phyloP scores from a whole-genome alignment of 1,284 basidiomycete species.

The Pulveroboletus sp. region DNA sequence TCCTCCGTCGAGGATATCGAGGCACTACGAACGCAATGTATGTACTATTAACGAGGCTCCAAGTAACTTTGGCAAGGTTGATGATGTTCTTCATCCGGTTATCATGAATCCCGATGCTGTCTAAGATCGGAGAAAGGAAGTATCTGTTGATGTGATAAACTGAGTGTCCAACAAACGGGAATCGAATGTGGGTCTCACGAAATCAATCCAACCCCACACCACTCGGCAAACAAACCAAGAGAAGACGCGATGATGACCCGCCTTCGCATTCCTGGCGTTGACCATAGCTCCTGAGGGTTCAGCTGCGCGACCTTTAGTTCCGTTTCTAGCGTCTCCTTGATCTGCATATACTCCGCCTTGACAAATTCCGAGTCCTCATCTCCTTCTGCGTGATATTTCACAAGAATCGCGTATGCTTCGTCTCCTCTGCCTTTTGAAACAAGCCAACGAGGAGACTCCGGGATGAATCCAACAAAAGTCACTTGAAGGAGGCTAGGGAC shows the following conservation, averaged over 20 bases:
- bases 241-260: constrained; percentile 5
- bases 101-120: constrained; percentile 18
- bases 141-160: not conserved
- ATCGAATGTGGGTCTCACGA: not conserved
- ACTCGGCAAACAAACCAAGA: constrained; percentile 51
- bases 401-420: constrained; percentile 32
- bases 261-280: constrained; percentile 8
- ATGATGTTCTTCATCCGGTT: constrained; percentile 15
- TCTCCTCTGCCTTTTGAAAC: constrained; percentile 51
- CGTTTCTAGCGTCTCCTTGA: constrained; percentile 32
- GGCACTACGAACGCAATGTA: constrained; percentile 3
- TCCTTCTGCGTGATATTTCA: constrained; percentile 23
- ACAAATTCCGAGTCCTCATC: constrained; percentile 19
- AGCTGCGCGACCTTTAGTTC: not conserved
- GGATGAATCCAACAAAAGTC: constrained; percentile 49
- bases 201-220: constrained; percentile 23
- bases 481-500: constrained; percentile 51
- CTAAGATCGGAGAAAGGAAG: constrained; percentile 11
- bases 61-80: constrained; percentile 8
- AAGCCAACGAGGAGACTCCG: constrained; percentile 64
- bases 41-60: constrained; percentile 6
- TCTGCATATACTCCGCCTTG: constrained; percentile 18
- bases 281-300: not conserved
- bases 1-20: constrained; percentile 2
- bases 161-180: too few relatives aligned